Evolutionary conservation across 768 basidiomycete genomes (phyloP).

Genomic region (Lactifluus piperatus): DNA sequence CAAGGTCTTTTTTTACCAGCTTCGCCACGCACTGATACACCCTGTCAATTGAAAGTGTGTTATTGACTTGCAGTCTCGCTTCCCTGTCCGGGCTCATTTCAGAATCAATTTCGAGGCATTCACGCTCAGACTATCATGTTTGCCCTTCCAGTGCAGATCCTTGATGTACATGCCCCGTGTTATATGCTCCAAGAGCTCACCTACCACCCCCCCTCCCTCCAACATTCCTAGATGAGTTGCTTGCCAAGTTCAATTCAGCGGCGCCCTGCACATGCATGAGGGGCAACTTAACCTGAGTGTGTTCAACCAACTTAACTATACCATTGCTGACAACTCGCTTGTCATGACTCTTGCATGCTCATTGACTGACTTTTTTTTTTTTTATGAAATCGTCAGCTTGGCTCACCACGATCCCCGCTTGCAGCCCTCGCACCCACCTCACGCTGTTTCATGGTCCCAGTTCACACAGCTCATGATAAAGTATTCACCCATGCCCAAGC

Average conservation of each 20-base stretch:
- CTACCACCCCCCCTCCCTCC: neutral
- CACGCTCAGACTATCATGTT: too few relatives aligned
- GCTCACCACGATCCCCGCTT: neutral
- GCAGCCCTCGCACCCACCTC: too few relatives aligned
- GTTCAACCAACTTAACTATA: neutral
- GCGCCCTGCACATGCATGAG: neutral
- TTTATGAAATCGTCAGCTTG: neutral
- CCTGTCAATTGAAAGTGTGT: constrained; percentile 59
- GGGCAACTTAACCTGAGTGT: neutral
- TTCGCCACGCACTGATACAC: constrained; percentile 88
- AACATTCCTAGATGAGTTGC: neutral
- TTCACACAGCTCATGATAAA: neutral
- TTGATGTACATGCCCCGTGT: too few relatives aligned
- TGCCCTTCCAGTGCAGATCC: too few relatives aligned
- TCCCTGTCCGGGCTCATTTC: constrained; percentile 37
- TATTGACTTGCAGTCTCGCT: constrained; percentile 21
- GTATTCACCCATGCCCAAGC: neutral
- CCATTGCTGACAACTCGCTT: neutral
- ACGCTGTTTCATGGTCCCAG: neutral
- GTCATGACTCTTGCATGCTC: neutral
- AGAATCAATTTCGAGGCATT: constrained; percentile 85
- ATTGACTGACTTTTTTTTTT: too few relatives aligned
- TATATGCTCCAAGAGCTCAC: neutral
- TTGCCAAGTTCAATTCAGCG: neutral
- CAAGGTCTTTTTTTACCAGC: constrained; percentile 79